Conservation (phyloP, 1,139 yeast species). For the Candida smagusa region DNA sequence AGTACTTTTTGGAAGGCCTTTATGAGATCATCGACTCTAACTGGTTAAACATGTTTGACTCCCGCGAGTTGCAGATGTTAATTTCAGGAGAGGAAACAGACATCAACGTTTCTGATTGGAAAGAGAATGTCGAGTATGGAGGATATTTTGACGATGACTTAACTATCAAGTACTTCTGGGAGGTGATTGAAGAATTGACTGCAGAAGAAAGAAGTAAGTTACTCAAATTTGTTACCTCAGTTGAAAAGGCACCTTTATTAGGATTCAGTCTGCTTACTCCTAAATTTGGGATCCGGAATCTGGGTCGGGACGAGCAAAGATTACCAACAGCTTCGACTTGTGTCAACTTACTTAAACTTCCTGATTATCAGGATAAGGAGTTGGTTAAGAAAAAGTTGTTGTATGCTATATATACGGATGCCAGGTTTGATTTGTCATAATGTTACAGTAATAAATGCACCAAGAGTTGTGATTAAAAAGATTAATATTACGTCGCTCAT, state of each 20-base stretch:
- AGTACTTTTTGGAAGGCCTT: conserved; percentile 68
- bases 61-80: conserved; percentile 76
- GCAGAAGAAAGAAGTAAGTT: conserved; percentile 60
- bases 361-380: conserved; percentile 68
- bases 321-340: conserved; percentile 94
- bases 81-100: conserved; percentile 76
- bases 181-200: conserved; percentile 65
- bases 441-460: too few species aligned
- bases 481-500: too few species aligned
- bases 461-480: too few species aligned
- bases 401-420: conserved; percentile 74
- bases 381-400: conserved; percentile 59
- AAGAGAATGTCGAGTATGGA: conserved; percentile 58
- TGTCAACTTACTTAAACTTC: conserved; percentile 80
- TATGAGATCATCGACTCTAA: conserved; percentile 62
- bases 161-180: conserved; percentile 70
- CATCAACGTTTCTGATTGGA: conserved; percentile 69
- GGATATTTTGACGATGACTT: conserved; percentile 59
- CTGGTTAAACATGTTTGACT: conserved; percentile 85
- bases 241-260: conserved; percentile 83
- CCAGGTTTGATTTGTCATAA: conserved; percentile 80
- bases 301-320: conserved; percentile 53
- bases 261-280: conserved; percentile 81
- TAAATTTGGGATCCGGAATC: conserved; percentile 72
- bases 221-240: conserved; percentile 86